Percentiles rank a stretch among this genome's conserved stretches.
These are phyloP conservation scores for Xylaria sp. DNA, from an alignment of 2,329 filamentous ascomycete species.

Conservation along the genomic window DNA sequence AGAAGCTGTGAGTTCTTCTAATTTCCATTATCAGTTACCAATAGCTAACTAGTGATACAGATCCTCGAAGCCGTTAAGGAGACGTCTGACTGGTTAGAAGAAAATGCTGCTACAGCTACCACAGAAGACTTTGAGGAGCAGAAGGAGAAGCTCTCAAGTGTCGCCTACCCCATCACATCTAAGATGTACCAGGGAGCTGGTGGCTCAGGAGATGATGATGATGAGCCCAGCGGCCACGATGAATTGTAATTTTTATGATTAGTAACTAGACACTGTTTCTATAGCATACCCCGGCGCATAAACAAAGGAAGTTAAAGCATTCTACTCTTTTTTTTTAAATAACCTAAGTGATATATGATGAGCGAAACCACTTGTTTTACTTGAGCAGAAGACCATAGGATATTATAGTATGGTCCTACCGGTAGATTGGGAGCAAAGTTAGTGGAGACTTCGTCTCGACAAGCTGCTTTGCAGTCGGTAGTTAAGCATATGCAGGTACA, in stretches of 20 bases:
- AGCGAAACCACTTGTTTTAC: background rate
- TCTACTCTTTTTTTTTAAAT: background rate
- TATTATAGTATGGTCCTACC: too few species aligned
- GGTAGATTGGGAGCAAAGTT: background rate
- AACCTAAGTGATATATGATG: background rate
- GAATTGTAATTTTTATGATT: constrained; percentile 71
- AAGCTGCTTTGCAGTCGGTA: background rate
- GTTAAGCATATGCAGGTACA: constrained; percentile 10
- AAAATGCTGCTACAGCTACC: constrained; percentile 85
- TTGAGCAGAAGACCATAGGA: background rate
- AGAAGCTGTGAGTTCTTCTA: constrained; percentile 76
- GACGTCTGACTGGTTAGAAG: constrained; percentile 94
- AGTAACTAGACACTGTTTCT: constrained; percentile 43
- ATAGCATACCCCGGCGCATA: constrained; percentile 48
- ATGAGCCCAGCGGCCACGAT: constrained; percentile 76
- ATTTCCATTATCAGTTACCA: background rate
- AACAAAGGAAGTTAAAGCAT: constrained; percentile 47
- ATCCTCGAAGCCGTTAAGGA: constrained; percentile 97
- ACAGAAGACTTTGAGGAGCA: constrained; percentile 99
- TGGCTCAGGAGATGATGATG: constrained; percentile 73
- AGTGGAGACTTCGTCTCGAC: background rate
- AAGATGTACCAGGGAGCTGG: constrained; percentile 85
- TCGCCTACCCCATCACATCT: constrained; percentile 98
- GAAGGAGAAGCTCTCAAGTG: constrained; percentile 97
- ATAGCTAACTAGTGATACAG: constrained; percentile 56